These are phyloP conservation scores for Mucor sp. DNA, from an alignment of 371 early-diverging fungal species.

Conservation along the genomic window DNA sequence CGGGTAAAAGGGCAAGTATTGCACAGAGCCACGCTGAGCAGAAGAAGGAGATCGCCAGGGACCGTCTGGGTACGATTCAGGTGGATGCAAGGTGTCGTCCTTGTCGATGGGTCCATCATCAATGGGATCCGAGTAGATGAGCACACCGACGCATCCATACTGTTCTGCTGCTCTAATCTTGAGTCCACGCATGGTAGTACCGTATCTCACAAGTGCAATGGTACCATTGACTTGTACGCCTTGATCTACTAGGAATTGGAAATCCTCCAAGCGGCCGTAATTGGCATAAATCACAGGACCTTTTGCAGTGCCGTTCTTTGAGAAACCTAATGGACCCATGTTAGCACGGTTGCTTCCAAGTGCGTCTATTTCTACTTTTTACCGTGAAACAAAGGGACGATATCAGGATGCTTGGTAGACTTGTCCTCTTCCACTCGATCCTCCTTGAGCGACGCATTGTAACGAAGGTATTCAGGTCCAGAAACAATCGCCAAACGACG, in stretches of 20 bases:
- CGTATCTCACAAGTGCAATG: conserved; percentile 68
- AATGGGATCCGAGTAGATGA: conserved; percentile 66
- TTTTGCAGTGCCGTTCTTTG: conserved; percentile 63
- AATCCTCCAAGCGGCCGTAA: conserved; percentile 67
- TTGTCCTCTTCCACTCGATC: conserved; percentile 59
- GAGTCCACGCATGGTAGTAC: conserved; percentile 59
- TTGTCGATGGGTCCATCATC: conserved; percentile 57
- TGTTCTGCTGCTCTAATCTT: conserved; percentile 67
- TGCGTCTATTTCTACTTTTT: too few species aligned
- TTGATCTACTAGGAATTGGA: conserved; percentile 47
- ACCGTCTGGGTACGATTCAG: conserved; percentile 63
- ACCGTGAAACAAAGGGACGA: conserved; percentile 67
- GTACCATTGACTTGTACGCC: conserved; percentile 56
- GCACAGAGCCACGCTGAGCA: conserved; percentile 66
- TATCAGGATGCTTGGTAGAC: conserved; percentile 48
- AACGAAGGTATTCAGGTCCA: conserved; percentile 49
- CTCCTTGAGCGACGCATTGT: conserved; percentile 60
- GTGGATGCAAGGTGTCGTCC: conserved; percentile 21
- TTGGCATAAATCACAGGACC: conserved; percentile 71
- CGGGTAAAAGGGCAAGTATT: conserved; percentile 43
- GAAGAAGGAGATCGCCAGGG: conserved; percentile 67
- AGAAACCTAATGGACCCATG: too few species aligned
- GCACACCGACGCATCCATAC: conserved; percentile 60
- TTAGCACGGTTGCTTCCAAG: too few species aligned
- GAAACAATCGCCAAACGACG: conserved; percentile 61